phyloP scores from a whole-genome alignment of 257 asterid species.

The Pogostemon cablin region DNA sequence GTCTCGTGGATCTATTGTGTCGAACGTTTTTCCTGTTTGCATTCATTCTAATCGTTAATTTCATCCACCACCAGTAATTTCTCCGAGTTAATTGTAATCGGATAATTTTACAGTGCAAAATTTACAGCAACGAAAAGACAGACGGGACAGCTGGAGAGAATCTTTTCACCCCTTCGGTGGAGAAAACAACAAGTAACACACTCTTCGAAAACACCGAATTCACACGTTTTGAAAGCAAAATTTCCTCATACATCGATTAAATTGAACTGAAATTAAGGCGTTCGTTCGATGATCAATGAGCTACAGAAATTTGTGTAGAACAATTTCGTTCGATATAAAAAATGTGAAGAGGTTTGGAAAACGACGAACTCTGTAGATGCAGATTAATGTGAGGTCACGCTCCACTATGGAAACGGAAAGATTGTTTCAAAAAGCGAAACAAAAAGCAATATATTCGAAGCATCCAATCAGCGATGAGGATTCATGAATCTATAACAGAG shows the following conservation, averaged over 20 bases:
- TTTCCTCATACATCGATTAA: background rate
- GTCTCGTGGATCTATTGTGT: slow-evolving; percentile 55
- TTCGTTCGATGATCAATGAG: background rate
- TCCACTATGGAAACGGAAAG: too few species aligned
- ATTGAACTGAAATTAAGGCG: background rate
- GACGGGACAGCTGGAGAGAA: too few species aligned
- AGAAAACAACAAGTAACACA: too few species aligned
- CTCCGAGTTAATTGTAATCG: background rate
- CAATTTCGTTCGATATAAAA: too few species aligned
- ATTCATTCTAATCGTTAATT: background rate
- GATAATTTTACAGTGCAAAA: background rate
- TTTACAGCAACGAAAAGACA: background rate
- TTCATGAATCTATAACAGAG: background rate
- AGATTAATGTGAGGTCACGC: background rate
- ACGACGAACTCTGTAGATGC: background rate
- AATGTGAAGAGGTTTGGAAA: background rate
- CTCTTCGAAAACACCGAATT: too few species aligned
- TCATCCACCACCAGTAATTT: background rate
- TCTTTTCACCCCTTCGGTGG: too few species aligned
- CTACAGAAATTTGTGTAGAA: background rate
- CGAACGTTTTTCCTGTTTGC: slow-evolving; percentile 51
- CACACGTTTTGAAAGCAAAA: background rate
- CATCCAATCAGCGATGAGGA: too few species aligned
- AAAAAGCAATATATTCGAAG: background rate
- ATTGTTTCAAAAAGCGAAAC: background rate